Conservation (phyloP, 805 yeast genomes). For the Jamesozyma lodderae region DNA sequence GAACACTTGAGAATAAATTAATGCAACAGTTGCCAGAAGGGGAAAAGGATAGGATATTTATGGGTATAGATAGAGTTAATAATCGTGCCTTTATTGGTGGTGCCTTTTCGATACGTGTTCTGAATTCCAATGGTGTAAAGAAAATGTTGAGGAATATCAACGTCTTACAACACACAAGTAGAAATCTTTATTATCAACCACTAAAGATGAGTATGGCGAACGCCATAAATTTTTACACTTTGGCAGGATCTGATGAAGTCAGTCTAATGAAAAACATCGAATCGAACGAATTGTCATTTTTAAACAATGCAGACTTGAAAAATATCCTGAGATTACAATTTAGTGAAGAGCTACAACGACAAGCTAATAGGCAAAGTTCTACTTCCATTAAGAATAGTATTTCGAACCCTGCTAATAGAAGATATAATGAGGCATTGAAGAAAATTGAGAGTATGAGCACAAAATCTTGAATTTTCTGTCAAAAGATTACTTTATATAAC, state of each 20-base stretch:
- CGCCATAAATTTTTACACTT: constrained; percentile 17
- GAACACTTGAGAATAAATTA: constrained; percentile 22
- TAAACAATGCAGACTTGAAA: constrained; percentile 17
- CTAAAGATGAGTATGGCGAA: constrained; percentile 17
- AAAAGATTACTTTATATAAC: not conserved
- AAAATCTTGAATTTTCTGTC: too few species aligned
- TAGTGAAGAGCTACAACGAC: constrained; percentile 24
- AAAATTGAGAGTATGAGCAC: constrained; percentile 7
- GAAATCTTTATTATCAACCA: constrained; percentile 19
- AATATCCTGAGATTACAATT: constrained; percentile 25
- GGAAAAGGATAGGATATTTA: constrained; percentile 16
- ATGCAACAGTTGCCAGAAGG: constrained; percentile 15
- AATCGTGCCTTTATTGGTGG: constrained; percentile 21
- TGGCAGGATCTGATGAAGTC: constrained; percentile 19
- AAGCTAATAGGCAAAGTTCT: constrained; percentile 11
- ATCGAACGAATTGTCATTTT: constrained; percentile 12
- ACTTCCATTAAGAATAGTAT: constrained; percentile 10
- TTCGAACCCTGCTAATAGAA: constrained; percentile 21
- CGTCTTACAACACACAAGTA: constrained; percentile 24
- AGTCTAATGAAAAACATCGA: constrained; percentile 15
- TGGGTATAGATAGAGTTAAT: constrained; percentile 20
- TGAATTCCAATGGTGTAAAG: constrained; percentile 26
- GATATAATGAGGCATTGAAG: constrained; percentile 23
- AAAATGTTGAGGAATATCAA: constrained; percentile 26
- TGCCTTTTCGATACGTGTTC: constrained; percentile 17